phyloP scores from a whole-genome alignment of 1,284 basidiomycete species.

The Ceratobasidium papillatum region DNA sequence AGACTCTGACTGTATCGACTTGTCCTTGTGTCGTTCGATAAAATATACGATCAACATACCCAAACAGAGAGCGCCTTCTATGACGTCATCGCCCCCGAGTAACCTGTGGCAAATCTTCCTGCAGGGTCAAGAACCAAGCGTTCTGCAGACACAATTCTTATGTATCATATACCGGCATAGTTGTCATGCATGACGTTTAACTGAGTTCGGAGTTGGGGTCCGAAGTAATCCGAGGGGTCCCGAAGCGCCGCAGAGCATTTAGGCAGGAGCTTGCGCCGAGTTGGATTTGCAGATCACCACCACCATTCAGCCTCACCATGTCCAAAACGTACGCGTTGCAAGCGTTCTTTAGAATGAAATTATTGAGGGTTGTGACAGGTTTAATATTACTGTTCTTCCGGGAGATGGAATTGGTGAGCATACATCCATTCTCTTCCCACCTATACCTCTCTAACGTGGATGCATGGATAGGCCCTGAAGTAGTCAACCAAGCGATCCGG shows the following conservation, averaged over 20 bases:
- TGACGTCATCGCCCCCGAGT: background rate
- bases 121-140: background rate
- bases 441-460: background rate
- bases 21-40: too few species aligned
- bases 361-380: conserved; percentile 60
- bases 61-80: background rate
- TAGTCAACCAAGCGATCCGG: conserved; percentile 86
- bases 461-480: conserved; percentile 80
- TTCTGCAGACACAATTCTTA: background rate
- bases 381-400: conserved; percentile 87
- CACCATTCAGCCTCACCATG: background rate
- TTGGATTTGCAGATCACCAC: background rate
- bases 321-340: conserved; percentile 6
- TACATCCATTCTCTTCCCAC: conserved; percentile 13
- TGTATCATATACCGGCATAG: background rate
- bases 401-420: conserved; percentile 94
- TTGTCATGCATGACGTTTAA: background rate
- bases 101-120: too few species aligned
- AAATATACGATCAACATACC: background rate
- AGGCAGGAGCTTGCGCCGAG: background rate
- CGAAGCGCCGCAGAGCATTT: conserved; percentile 23
- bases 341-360: background rate
- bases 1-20: too few species aligned
- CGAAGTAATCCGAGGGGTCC: conserved; percentile 10
- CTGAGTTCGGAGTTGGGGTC: background rate